Evolutionary conservation across 179 eudicot genomes (phyloP).

Genomic region (Drosera spatulata): DNA sequence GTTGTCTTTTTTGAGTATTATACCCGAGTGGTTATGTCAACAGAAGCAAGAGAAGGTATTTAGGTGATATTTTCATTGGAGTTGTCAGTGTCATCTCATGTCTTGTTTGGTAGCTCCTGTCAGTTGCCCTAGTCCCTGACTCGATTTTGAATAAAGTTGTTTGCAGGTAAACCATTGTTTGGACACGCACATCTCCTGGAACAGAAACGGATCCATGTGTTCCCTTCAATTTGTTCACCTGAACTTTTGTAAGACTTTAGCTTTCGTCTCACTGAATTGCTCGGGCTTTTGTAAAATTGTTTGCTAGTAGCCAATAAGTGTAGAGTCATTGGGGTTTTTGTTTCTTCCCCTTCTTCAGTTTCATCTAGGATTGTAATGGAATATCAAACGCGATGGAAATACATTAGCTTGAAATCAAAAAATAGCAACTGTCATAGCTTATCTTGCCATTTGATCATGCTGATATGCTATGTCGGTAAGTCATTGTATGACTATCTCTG

Average conservation of each 20-base stretch:
- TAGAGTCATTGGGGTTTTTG: too few species aligned
- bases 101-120: not conserved
- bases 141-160: slow-evolving; percentile 41
- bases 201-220: slow-evolving; percentile 57
- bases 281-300: too few species aligned
- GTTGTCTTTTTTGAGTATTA: slow-evolving; percentile 51
- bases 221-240: slow-evolving; percentile 47
- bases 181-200: slow-evolving; percentile 62
- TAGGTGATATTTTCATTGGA: not conserved
- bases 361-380: too few species aligned
- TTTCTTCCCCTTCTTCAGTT: too few species aligned
- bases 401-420: too few species aligned
- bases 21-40: slow-evolving; percentile 83
- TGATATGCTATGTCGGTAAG: too few species aligned
- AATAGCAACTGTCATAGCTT: too few species aligned
- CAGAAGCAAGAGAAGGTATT: slow-evolving; percentile 70
- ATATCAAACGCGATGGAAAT: too few species aligned
- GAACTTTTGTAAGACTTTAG: slow-evolving; percentile 51
- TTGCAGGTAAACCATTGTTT: slow-evolving; percentile 71
- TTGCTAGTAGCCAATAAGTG: too few species aligned
- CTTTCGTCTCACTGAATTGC: not conserved
- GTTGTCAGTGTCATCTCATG: not conserved
- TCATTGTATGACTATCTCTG: too few species aligned
- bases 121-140: slow-evolving; percentile 3
- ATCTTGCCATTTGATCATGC: too few species aligned